Base-by-base conservation (phyloP, 176 grass and related monocot genomes). In the Pharus latifolius region DNA sequence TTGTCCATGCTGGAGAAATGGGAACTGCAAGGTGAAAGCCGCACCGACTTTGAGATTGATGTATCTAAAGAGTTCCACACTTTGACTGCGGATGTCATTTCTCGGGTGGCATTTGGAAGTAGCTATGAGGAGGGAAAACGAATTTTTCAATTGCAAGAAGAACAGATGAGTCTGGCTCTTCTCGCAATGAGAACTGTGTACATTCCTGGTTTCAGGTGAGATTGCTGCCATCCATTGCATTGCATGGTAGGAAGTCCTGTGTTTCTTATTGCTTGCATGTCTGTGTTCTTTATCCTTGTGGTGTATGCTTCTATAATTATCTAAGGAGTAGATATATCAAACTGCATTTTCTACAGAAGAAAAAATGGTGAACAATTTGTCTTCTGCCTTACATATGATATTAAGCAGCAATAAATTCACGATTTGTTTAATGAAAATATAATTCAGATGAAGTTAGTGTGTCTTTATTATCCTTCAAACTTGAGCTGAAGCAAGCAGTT, bases 71-170 rank as follows among this genome's bases (percentile, higher is more conserved):
- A 75, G 72, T 96, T 96, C 28, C 66, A 81, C 49, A 53, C 62
- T 50, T 68, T 96, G 38, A 53, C 69, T 78, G 78, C 79, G 53
- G 85, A 91, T 81, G 71, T 91, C 14, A 86, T 96, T 74, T 96
- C 85, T 52, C 30, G 61, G 62, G 88, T 91, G 49, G 85, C 85
- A 56, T 96, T 96, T 76, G 92, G 92, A 83, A 88, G 92, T 65
- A 86, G 85, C 82, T 91, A 88, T 2, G 68, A 86, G 67, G 92
- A 91, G 66, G 92, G 88, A 58, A 88, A 86, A 25, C 63, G 56
- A 4, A 68, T 88, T 47, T 91, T 96, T 61, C 33, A 86, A 66
- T 76, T 96, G 75, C 92, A 91, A 40, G 67, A 91, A 16, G 71
- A 96, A 32, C 92, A 91, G 60, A 65, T 51, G 42, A 35, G 18